These are phyloP conservation scores for Volutella citrinella DNA, from an alignment of 2,329 filamentous ascomycete species.

Conservation along the genomic window DNA sequence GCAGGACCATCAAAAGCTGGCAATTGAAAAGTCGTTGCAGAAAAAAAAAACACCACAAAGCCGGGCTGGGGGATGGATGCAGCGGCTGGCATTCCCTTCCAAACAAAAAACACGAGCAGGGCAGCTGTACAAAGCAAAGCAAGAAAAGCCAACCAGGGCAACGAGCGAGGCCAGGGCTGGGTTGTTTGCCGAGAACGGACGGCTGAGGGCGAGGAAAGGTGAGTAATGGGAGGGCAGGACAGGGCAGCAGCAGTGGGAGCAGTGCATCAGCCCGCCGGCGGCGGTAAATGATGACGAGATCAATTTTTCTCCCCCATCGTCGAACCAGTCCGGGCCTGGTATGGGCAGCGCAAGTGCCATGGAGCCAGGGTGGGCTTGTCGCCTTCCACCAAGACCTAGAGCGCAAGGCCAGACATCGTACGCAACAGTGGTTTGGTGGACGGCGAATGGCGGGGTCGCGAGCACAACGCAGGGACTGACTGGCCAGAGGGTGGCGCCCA, in stretches of 20 bases:
- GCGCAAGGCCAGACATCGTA: no score
- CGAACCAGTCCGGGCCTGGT: no score
- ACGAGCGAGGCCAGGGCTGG: slow-evolving; percentile 12
- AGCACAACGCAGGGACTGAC: slow-evolving; percentile 20
- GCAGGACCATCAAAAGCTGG: no score
- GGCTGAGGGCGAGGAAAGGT: slow-evolving; percentile 15
- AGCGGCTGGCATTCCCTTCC: no score
- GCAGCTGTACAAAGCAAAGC: no score
- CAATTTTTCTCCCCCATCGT: slow-evolving; percentile 25
- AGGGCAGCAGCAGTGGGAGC: slow-evolving; percentile 9
- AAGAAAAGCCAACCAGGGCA: no score
- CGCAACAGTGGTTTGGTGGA: no score
- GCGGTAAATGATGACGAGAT: slow-evolving; percentile 29
- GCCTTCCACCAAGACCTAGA: no score
- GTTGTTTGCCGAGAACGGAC: slow-evolving; percentile 29
- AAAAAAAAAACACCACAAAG: no score
- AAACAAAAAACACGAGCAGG: no score
- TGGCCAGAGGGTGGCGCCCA: slow-evolving; percentile 19
- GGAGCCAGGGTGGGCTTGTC: slow-evolving; percentile 26
- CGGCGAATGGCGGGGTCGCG: slow-evolving; percentile 25
- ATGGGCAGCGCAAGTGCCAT: slow-evolving; percentile 20
- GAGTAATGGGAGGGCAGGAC: slow-evolving; percentile 11
- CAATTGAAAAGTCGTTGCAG: no score
- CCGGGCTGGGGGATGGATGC: no score
- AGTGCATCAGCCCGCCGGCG: slow-evolving; percentile 7